Conservation (phyloP, 1,139 yeast species). For the Yamadazyma siamensis region DNA sequence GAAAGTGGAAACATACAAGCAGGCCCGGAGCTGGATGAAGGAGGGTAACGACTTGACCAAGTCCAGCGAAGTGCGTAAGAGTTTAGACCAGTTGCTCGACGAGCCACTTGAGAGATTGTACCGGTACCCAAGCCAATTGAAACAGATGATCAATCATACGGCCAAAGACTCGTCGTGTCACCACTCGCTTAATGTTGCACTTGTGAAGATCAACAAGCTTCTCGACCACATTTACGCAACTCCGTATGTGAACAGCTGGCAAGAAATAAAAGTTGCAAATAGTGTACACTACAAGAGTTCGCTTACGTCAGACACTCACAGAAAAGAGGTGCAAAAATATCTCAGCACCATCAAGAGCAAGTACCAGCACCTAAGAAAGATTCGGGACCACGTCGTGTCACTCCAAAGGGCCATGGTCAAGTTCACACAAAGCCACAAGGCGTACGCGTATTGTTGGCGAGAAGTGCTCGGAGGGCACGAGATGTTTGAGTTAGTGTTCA, state of each 20-base stretch:
- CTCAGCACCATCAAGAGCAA: too few species aligned
- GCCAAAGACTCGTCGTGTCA: slow-evolving; percentile 9
- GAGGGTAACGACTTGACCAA: slow-evolving; percentile 10
- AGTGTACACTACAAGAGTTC: too few species aligned
- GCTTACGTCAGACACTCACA: too few species aligned
- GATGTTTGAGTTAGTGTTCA: background rate
- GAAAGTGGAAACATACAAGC: slow-evolving; percentile 4
- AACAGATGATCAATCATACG: slow-evolving; percentile 12
- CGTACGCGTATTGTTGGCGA: too few species aligned
- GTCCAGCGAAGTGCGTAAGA: slow-evolving; percentile 1
- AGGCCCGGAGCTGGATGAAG: slow-evolving; percentile 13
- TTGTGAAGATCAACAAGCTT: slow-evolving; percentile 17
- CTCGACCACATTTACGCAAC: slow-evolving; percentile 10
- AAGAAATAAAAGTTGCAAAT: slow-evolving; percentile 11
- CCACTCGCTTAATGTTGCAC: slow-evolving; percentile 12
- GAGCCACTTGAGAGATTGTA: slow-evolving; percentile 14
- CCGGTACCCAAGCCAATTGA: slow-evolving; percentile 16
- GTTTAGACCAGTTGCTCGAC: slow-evolving; percentile 8
- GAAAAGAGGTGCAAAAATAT: too few species aligned
- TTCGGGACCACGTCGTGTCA: too few species aligned
- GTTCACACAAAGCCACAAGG: too few species aligned
- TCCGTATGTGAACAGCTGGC: slow-evolving; percentile 13
- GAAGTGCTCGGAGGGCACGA: background rate
- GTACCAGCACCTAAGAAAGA: too few species aligned
- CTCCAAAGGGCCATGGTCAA: too few species aligned